Percentiles rank a stretch among this genome's conserved stretches.
Evolutionary conservation across 371 early-diverging fungal species (phyloP).

Genomic region (Sporodiniella umbellata): DNA sequence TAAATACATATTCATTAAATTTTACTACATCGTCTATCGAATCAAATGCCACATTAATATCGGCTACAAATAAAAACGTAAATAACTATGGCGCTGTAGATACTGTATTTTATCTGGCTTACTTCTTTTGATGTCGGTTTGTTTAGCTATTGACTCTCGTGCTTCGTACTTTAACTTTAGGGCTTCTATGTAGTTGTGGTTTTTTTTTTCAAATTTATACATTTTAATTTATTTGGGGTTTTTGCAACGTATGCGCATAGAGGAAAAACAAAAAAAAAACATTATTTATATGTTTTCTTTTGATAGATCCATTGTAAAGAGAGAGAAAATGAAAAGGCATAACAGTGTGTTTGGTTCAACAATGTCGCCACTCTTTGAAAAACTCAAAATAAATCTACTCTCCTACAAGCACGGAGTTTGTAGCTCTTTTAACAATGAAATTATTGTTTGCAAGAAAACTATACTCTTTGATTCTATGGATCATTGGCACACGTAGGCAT

Average conservation of each 20-base stretch:
- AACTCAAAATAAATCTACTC: too few relatives aligned
- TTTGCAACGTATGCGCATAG: too few relatives aligned
- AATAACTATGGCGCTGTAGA: not conserved
- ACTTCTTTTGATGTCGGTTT: constrained; percentile 12
- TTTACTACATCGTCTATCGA: constrained; percentile 13
- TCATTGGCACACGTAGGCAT: too few relatives aligned
- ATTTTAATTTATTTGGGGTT: not conserved
- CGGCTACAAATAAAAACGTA: constrained; percentile 5
- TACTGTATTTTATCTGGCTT: not conserved
- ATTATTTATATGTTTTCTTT: too few relatives aligned
- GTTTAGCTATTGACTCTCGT: constrained; percentile 1
- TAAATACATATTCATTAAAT: constrained; percentile 8
- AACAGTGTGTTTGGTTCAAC: too few relatives aligned
- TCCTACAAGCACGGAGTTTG: too few relatives aligned
- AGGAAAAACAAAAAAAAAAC: not conserved
- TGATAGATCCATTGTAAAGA: too few relatives aligned
- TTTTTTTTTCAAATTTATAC: constrained; percentile 8
- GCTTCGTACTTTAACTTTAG: constrained; percentile 8
- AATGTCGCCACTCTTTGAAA: too few relatives aligned
- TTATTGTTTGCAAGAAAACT: too few relatives aligned
- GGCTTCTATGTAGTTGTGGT: constrained; percentile 5
- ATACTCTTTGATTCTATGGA: too few relatives aligned
- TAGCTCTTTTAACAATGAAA: too few relatives aligned
- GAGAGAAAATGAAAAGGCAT: too few relatives aligned
- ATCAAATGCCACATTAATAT: constrained; percentile 21